Percentiles rank a stretch among this genome's conserved stretches.
Conservation (phyloP, 2,329 filamentous ascomycete genomes). For the Biscogniauxia marginata region DNA sequence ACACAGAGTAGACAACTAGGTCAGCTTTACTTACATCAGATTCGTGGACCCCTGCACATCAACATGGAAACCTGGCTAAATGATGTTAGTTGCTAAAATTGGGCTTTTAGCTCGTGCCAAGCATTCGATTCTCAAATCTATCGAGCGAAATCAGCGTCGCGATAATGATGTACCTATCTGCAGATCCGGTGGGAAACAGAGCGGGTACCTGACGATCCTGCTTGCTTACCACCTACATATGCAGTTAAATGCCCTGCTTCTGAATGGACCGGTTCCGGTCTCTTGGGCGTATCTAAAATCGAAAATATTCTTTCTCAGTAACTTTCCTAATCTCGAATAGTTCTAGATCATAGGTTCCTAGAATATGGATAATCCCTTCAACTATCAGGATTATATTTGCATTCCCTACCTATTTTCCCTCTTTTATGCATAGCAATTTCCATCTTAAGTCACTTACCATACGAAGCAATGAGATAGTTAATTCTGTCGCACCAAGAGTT, state of each 20-base stretch:
- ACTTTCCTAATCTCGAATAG: too few relatives aligned
- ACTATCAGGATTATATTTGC: neutral
- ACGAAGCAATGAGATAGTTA: too few relatives aligned
- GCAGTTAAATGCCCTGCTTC: neutral
- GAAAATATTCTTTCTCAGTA: too few relatives aligned
- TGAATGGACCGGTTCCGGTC: neutral
- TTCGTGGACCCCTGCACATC: neutral
- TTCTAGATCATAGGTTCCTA: too few relatives aligned
- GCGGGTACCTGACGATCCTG: neutral
- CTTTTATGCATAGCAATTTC: too few relatives aligned
- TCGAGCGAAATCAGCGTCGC: neutral
- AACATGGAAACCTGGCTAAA: neutral
- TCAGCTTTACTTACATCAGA: neutral
- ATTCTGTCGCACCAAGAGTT: too few relatives aligned
- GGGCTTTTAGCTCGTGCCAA: neutral
- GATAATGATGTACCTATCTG: neutral
- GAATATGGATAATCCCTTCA: too few relatives aligned
- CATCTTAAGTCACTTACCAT: too few relatives aligned
- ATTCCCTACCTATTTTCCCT: neutral
- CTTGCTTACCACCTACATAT: neutral
- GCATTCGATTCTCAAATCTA: neutral
- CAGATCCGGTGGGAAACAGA: neutral
- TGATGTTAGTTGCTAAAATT: neutral
- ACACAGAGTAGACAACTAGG: neutral
- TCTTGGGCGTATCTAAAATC: neutral